Conservation (phyloP, 1,284 basidiomycete genomes). For the Malassezia psittaci region DNA sequence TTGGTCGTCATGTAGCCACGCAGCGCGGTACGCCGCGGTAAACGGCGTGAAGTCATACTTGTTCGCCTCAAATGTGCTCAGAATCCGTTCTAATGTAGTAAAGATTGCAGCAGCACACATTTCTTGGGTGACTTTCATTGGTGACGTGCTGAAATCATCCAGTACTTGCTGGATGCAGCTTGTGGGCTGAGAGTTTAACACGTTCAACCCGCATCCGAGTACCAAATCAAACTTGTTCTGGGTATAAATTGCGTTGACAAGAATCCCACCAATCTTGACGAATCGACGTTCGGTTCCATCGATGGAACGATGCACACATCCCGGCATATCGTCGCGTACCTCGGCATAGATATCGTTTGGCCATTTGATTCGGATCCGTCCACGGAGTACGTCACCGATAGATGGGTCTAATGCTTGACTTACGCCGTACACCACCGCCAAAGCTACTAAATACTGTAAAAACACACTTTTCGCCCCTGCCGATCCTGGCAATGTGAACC, state of each 20-base stretch:
- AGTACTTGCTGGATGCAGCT: constrained; percentile 65
- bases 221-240: constrained; percentile 63
- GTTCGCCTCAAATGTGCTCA: constrained; percentile 60
- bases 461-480: constrained; percentile 71
- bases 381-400: constrained; percentile 52
- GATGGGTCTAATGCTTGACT: constrained; percentile 49
- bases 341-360: constrained; percentile 88
- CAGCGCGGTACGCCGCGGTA: constrained; percentile 55
- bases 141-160: background rate
- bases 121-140: constrained; percentile 53
- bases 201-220: constrained; percentile 76
- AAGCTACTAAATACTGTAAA: constrained; percentile 82
- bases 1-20: constrained; percentile 71
- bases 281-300: constrained; percentile 49
- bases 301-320: constrained; percentile 38
- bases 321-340: constrained; percentile 49
- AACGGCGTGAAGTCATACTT: constrained; percentile 45
- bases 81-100: constrained; percentile 67
- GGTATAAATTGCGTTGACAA: constrained; percentile 77
- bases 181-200: constrained; percentile 72
- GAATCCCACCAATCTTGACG: constrained; percentile 57
- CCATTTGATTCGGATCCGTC: constrained; percentile 73
- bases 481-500: constrained; percentile 58
- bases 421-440: constrained; percentile 80
- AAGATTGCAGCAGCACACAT: constrained; percentile 65